These are phyloP conservation scores for Ogataea salicorniae DNA, from an alignment of 805 yeast genomes.

Conservation along the genomic window DNA sequence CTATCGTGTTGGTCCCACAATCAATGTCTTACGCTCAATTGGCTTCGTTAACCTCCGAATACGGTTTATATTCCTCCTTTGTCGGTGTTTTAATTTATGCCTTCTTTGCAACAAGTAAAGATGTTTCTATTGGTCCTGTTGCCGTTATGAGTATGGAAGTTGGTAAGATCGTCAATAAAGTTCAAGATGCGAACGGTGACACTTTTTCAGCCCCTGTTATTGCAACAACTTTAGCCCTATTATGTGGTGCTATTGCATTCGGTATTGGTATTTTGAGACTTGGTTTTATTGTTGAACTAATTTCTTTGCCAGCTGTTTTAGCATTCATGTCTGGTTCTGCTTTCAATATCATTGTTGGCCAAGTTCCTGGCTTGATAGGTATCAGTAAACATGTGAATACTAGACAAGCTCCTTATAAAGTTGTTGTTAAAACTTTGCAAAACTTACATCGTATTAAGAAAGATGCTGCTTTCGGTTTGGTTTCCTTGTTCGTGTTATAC, in stretches of 20 bases:
- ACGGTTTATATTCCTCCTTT: slow-evolving; percentile 87
- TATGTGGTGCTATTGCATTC: slow-evolving; percentile 81
- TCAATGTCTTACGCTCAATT: slow-evolving; percentile 91
- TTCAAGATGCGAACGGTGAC: slow-evolving; percentile 39
- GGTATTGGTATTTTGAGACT: slow-evolving; percentile 79
- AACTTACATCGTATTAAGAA: slow-evolving; percentile 60
- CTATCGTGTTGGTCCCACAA: slow-evolving; percentile 90
- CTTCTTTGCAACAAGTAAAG: slow-evolving; percentile 91
- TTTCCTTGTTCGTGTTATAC: slow-evolving; percentile 67
- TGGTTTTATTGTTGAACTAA: slow-evolving; percentile 84
- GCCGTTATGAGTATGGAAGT: slow-evolving; percentile 92
- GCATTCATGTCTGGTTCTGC: slow-evolving; percentile 97
- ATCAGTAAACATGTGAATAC: slow-evolving; percentile 62
- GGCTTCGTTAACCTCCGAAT: slow-evolving; percentile 77
- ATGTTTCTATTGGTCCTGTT: slow-evolving; percentile 94
- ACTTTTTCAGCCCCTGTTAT: slow-evolving; percentile 57
- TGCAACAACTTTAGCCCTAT: slow-evolving; percentile 72
- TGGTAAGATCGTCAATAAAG: slow-evolving; percentile 67
- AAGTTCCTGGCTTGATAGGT: slow-evolving; percentile 84
- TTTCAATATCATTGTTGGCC: slow-evolving; percentile 74
- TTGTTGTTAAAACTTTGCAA: slow-evolving; percentile 67
- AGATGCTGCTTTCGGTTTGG: slow-evolving; percentile 88
- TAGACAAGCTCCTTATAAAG: slow-evolving; percentile 62
- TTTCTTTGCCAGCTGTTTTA: slow-evolving; percentile 85
- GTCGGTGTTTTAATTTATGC: slow-evolving; percentile 87